Evolutionary conservation across 345 rosid genomes (phyloP).

Genomic region (Euphorbia peplus): DNA sequence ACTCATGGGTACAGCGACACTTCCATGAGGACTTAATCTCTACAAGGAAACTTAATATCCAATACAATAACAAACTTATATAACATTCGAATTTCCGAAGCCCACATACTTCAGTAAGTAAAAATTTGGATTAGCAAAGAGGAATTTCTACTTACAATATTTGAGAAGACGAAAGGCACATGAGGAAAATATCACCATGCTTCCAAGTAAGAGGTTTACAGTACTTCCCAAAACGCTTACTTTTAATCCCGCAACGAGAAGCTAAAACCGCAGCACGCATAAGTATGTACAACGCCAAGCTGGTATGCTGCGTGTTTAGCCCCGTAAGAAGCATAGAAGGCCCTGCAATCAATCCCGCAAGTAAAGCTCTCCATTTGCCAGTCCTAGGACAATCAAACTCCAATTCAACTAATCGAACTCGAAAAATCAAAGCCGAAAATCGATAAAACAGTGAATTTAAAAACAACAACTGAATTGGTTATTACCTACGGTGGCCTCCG

Average conservation of each 20-base stretch:
- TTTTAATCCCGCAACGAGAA: constrained; percentile 88
- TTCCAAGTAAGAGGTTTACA: constrained; percentile 98
- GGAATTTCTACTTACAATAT: constrained; percentile 68
- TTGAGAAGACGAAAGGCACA: constrained; percentile 95
- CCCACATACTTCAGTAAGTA: background rate
- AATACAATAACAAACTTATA: background rate
- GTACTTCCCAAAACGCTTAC: constrained; percentile 62
- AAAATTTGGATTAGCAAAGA: constrained; percentile 1
- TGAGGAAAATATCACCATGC: constrained; percentile 89
- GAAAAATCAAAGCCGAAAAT: background rate
- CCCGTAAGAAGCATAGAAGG: constrained; percentile 96
- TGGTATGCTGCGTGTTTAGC: constrained; percentile 70
- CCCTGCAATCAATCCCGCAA: constrained; percentile 89
- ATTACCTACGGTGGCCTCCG: constrained; percentile 77
- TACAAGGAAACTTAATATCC: background rate
- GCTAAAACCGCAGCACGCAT: constrained; percentile 96
- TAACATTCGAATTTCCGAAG: background rate
- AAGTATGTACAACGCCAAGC: constrained; percentile 83
- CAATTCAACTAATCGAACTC: background rate
- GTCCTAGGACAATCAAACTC: constrained; percentile 51
- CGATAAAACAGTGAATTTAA: constrained; percentile 8
- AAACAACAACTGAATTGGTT: constrained; percentile 15
- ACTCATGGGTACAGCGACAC: background rate
- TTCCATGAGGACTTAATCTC: background rate
- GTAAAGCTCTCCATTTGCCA: constrained; percentile 79